These are phyloP conservation scores for Neurospora cerealis DNA, from an alignment of 495 filamentous ascomycete species.

Conservation along the genomic window DNA sequence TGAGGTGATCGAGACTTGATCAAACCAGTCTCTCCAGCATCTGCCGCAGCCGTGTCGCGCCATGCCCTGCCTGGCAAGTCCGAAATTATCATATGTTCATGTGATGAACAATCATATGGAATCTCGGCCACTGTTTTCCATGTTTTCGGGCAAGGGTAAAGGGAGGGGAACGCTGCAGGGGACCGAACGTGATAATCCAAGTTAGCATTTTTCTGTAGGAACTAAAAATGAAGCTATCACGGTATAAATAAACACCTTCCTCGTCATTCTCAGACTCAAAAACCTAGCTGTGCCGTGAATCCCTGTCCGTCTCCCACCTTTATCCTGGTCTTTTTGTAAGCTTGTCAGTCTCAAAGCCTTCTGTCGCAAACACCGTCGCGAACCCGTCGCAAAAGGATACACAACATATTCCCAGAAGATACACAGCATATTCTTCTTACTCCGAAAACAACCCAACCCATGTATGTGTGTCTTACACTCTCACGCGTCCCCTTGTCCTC, in stretches of 20 bases:
- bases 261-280: neutral
- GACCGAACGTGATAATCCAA: neutral
- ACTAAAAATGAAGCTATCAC: accelerated
- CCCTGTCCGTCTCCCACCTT: neutral
- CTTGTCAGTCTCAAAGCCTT: neutral
- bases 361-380: neutral
- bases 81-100: neutral
- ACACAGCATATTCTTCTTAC: neutral
- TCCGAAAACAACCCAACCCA: neutral
- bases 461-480: neutral
- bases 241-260: neutral
- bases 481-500: neutral
- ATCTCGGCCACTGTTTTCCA: neutral
- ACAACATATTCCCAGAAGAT: neutral
- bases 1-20: neutral
- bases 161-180: neutral
- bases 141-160: neutral
- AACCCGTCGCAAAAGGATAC: neutral
- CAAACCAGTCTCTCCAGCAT: neutral
- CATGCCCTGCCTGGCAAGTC: neutral
- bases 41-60: too few species aligned
- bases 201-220: neutral
- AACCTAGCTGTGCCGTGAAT: neutral
- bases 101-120: neutral
- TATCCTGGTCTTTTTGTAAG: neutral